Base-by-base conservation (phyloP, 2,329 filamentous ascomycete species). In the Trichothecium roseum region DNA sequence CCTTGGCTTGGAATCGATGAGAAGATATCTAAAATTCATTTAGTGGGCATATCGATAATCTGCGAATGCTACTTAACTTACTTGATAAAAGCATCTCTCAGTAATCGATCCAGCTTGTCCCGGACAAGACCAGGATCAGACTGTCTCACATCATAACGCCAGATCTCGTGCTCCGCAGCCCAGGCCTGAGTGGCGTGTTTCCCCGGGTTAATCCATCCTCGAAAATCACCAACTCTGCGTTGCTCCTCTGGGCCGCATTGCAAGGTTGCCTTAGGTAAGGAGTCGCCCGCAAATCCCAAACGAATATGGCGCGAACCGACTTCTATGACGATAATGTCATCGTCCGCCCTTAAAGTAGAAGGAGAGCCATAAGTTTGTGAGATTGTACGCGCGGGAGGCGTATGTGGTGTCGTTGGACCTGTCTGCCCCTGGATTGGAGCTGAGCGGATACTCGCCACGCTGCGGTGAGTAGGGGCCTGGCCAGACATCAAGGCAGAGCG, bases 261-360 rank as follows among this genome's bases (percentile, higher is more conserved):
- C 16, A 88, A 62, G 12, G 71, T 68, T 1, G 68, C 72, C 54
- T 89, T 93, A 45, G 87, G 87, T 3, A 68, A 61, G 30, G 78
- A 72, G 55, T 94, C 88, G 35, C 88, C 88, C 5, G 88, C 84
- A 52, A 95, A 91, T 1, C 91, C 91, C 8, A 82, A 80, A 30
- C 82, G 77, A 18, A 96, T 57, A 56, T 78, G 81, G 16, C 89
- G 75, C 8, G 84, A 74, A 1, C 87, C 88, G 26, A 96, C 56
- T 54, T 96, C 87, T 35, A 95, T 66, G 29, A 98, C 72, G 5
- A 94, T 60, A 6, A 81, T 68, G 45, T 95, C 91, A 50, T 98
- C 91, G 48, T 94, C 87, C 49, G 80, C 63, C 49, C 78, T 67
- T 45, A 83, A 56, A 49, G 76, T 59, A 40, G 76, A 72, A 44